Base-by-base conservation (phyloP, 345 rosid genomes). In the Citrus maxima region DNA sequence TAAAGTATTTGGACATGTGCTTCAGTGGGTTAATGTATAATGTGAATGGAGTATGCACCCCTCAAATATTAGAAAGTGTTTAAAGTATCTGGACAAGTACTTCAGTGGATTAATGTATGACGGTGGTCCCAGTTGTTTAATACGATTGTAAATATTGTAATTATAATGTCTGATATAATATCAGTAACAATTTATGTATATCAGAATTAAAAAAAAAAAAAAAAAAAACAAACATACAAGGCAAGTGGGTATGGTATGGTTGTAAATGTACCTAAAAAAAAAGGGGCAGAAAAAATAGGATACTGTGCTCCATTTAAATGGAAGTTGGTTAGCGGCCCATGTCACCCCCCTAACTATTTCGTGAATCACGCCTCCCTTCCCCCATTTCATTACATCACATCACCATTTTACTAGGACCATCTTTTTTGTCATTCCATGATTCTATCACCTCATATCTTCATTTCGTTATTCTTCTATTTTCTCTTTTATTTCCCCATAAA, bases 91-190 rank as follows among this genome's bases (percentile, higher is more conserved):
- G 4, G 0, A 0, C 4, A 32, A 32, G 0, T 32, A 0, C 5
- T 32, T 32, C 0, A 3, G 34, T 32, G 0, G 0, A 0, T 32
- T 32, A 4, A 0, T 32, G 0, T 32, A 32, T 32, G 0, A 32
- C 0, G 0, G 5, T 0, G 34, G 5, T 32, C 0, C 0, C 0
- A 32, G 0, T 32, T 32, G 0, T 32, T 4, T 32, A 32, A 0
- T 32, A 32, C 34, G 5, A 32, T 32, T 32, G 0, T 32, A 32
- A 32, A 32, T 32, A 0, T 32, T 32, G 0, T 32, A 32, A 32
- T 0, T 32, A 0, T 32, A 32, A 32, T 32, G 5, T 4, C 0
- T 32, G 0, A 32, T 32, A 0, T 32, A 32, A 32, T 32, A 32
- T 4, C 34, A 32, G 0, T 32, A 32, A 4, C 0, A 32, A 32